A percentile compares a stretch with the other conserved stretches of the same genome.
phyloP scores from a whole-genome alignment of 2,329 filamentous ascomycete genomes.

The Cyanodermella asteris region DNA sequence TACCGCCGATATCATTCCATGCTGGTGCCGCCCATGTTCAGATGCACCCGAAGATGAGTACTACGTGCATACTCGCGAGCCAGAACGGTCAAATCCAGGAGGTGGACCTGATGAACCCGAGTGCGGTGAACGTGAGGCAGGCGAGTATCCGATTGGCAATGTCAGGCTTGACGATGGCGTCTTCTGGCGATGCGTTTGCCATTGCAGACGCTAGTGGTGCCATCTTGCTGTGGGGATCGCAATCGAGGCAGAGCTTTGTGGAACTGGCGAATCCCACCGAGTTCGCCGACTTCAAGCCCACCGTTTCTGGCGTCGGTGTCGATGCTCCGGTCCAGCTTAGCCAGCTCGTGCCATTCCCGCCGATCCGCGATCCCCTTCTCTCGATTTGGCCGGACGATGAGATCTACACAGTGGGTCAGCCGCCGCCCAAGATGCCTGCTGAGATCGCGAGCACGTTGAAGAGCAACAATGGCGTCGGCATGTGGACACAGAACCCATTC shows the following conservation, averaged over 20 bases:
- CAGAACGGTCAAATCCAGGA: constrained; percentile 87
- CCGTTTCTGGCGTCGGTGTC: too few relatives aligned
- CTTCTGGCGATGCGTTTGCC: constrained; percentile 67
- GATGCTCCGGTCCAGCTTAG: too few relatives aligned
- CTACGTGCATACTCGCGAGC: constrained; percentile 82
- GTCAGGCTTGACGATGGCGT: constrained; percentile 63
- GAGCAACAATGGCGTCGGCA: constrained; percentile 70
- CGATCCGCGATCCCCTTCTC: constrained; percentile 60
- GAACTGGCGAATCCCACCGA: constrained; percentile 60
- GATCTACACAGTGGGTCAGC: constrained; percentile 66
- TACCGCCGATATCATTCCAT: constrained; percentile 80
- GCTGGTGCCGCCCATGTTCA: constrained; percentile 83
- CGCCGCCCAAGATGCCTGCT: constrained; percentile 52
- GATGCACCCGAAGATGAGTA: constrained; percentile 90
- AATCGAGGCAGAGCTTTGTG: constrained; percentile 65
- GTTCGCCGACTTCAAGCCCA: too few relatives aligned
- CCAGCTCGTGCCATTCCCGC: too few relatives aligned
- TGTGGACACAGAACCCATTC: constrained; percentile 22
- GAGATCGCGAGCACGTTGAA: constrained; percentile 72
- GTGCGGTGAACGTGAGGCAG: constrained; percentile 66
- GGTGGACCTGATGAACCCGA: constrained; percentile 84
- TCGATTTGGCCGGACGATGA: constrained; percentile 79
- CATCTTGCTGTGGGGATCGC: constrained; percentile 76
- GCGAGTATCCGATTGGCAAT: constrained; percentile 56
- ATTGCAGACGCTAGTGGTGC: constrained; percentile 58